These are phyloP conservation scores for Xylaria flabelliformis DNA, from an alignment of 495 filamentous ascomycete species.

Conservation along the genomic window DNA sequence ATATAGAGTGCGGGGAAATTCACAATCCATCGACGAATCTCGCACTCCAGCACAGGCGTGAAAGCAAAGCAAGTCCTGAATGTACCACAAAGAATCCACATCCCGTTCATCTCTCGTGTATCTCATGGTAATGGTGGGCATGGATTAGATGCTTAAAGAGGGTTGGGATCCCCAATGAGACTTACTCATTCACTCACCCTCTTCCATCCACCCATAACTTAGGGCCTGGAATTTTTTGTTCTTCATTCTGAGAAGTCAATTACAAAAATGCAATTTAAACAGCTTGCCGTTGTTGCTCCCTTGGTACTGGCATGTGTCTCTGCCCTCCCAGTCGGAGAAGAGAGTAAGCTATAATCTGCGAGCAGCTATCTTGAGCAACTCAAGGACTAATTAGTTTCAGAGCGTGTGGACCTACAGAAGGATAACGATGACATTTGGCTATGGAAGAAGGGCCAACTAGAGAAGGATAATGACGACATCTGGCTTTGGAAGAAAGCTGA, in stretches of 20 bases:
- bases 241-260: neutral
- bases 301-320: constrained; percentile 16
- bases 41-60: neutral
- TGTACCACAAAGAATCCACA: neutral
- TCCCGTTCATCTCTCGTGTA: neutral
- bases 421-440: constrained; percentile 46
- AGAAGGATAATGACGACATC: constrained; percentile 36
- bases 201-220: neutral
- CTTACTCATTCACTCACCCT: neutral
- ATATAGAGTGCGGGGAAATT: constrained; percentile 12
- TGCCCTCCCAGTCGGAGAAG: constrained; percentile 16
- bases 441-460: constrained; percentile 22
- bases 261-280: constrained; percentile 18
- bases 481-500: constrained; percentile 36
- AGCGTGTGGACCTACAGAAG: constrained; percentile 10
- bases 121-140: neutral
- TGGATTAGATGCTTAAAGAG: constrained; percentile 1
- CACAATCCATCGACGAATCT: neutral
- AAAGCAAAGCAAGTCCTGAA: neutral
- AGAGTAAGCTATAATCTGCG: neutral
- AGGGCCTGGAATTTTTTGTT: neutral
- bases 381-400: neutral
- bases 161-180: neutral
- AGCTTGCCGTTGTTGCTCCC: constrained; percentile 9
- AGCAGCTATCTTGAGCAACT: neutral